These are phyloP conservation scores for Cladorrhinum samala DNA, from an alignment of 495 filamentous ascomycete species.

Conservation along the genomic window DNA sequence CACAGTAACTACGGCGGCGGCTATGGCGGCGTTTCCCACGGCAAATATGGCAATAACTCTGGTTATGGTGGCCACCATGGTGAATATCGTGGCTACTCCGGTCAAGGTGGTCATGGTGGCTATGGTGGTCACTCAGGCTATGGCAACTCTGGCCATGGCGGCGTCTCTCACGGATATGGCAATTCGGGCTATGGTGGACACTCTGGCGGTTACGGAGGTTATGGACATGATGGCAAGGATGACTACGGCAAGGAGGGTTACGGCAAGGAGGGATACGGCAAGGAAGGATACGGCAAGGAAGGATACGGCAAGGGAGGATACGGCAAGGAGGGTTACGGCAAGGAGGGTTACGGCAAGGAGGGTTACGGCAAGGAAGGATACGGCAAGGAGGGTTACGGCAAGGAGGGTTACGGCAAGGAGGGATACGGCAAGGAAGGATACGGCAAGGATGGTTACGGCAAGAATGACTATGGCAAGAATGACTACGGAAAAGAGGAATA, in stretches of 20 bases:
- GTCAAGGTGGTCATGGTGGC: background rate
- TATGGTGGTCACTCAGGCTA: constrained; percentile 1
- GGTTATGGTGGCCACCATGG: background rate
- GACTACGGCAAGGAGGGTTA: background rate
- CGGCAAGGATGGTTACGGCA: background rate
- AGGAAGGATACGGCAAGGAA: background rate
- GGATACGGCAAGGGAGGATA: background rate
- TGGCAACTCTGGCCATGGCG: constrained; percentile 1
- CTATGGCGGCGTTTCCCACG: background rate
- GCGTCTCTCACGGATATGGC: constrained; percentile 4
- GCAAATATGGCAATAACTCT: background rate
- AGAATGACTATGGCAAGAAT: background rate
- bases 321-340: background rate
- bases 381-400: background rate
- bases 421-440: background rate
- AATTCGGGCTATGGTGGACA: background rate
- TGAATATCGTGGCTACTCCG: background rate
- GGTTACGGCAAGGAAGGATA: background rate
- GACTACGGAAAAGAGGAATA: background rate
- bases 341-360: background rate
- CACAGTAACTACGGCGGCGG: too few relatives aligned
- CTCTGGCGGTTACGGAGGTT: background rate
- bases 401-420: background rate
- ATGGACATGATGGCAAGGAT: background rate
- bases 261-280: background rate